Base-by-base conservation (phyloP, 2,329 filamentous ascomycete genomes). In the Paracoccidioides brasiliensis region DNA sequence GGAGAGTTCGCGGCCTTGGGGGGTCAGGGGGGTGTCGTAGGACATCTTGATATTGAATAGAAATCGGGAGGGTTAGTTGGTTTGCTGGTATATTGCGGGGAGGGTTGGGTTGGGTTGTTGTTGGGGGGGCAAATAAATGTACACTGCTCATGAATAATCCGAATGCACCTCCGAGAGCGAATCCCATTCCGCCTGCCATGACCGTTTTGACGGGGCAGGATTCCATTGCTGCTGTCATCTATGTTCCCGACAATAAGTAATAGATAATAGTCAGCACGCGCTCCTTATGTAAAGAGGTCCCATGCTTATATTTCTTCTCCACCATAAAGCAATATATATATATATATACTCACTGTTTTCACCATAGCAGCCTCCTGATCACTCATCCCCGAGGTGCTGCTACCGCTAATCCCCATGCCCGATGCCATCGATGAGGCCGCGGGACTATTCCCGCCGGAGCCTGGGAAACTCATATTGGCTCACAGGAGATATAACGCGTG, bases 71-170 rank as follows among this genome's bases (percentile, higher is more conserved):
- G 28, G 5, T 37, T 32, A 15, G 35, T 37, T 28, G 37, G 33
- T 12, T 35, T 30, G 32, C 8, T 45, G 5, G 10, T 32, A 12
- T 46, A 5, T 49, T 42, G n/a, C 30, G 33, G 38, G 43, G 54
- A 32, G 43, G 45, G 58, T 53, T 51, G 52, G 53, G 28, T 37
- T 43, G 38, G 12, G 33, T 51, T 43, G 32, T 42, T 28, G 3
- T 15, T 49, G 14, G 32, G 32, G 32, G 14, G 30, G 30, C 7
- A 37, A 9, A 12, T 40, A 15, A 22, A 77, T 85, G 60, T 83
- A 95, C 89, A 66, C 88, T 93, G 57, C 90, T 89, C 91, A 97
- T 98, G 77, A 98, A 98, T 65, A 97, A 80, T 63, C 93, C 93
- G 64, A 98, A 98, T 45, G 94, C 77, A 65, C 90, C 93, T 60